Base-by-base conservation (phyloP, 2,329 filamentous ascomycete species). In the Gnomoniopsis smithogilvyi region DNA sequence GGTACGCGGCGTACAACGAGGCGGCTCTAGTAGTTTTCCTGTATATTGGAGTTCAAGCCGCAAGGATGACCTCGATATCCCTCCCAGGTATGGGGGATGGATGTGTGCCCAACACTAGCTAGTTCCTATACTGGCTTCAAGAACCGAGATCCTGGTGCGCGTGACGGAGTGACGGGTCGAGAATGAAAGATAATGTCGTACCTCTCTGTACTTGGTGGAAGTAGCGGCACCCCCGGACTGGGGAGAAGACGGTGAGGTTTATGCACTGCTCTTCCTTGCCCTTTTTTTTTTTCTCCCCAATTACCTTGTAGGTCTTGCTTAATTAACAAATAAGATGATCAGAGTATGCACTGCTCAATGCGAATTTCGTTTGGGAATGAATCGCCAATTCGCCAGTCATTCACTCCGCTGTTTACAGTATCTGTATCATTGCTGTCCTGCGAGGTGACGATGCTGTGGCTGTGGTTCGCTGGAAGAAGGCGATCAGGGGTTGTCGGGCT, bases 351-450 rank as follows among this genome's bases (percentile, higher is more conserved):
- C 36, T n/a, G 3, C 3, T 7, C 36, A 41, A 41, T 41, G 36
- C 36, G 15, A 30, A 8, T 4, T 8, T 30, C 8, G 36, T 41
- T 12, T 15, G 21, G 33, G n/a, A 41, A 43, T 43, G 52, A 38
- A 12, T 41, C 36, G 12, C 36, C 43, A 45, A 46, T 46, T 11
- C 43, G 43, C 26, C 26, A 30, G 26, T 30, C 26, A 30, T 30
- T 30, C 26, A 30, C 26, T 30, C 26, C 26, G 26, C 4, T 26
- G 3, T 48, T 48, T 48, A 48, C 30, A 6, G 34, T 56, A 49
- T 56, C 45, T 46, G 54, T 56, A 41, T 56, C 54, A 56, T 56
- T 45, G 54, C 54, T 49, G 54, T 34, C 54, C 54, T 30, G 45
- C 21, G 54, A 12, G n/a, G 17, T 26, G 30, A 19, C 22, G 21